Base-by-base conservation (phyloP, 306 rosid genomes). In the Gleditsia sinensis region DNA sequence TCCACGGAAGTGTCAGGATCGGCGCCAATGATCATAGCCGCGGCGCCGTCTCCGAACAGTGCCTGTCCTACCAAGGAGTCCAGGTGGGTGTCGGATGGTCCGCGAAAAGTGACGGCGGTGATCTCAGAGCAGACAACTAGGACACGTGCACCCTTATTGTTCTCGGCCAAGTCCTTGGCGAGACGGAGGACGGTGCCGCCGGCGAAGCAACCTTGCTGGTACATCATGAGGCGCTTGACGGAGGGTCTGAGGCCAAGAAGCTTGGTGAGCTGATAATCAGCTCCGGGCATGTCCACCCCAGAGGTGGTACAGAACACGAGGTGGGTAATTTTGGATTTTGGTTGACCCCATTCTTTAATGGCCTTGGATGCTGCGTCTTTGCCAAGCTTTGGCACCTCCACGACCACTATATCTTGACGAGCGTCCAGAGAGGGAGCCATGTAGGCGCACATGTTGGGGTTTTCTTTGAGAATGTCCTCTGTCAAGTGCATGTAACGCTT, bases 201-300 rank as follows among this genome's bases (percentile, higher is more conserved):
- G 7, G 90, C 93, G 65, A 81, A 88, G 72, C 93, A 88, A 5
- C 93, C 93, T 10, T 83, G 88, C 30, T 88, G 93, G 36, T 88
- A 86, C 88, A 88, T 88, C 93, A 88, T 88, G 68, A 74, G 72
- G 2, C 93, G 84, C 37, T 86, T 88, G 5, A 88, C 88, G 0
- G 90, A 83, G 20, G 93, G 87, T 4, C 83, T 76, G 9, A 88
- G 84, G 14, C 88, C 90, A 11, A 88, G 83, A 7, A 88, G 93
- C 73, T 86, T 88, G 2, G 88, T 72, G 54, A 88, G 84, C 19
- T 86, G 90, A 66, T 82, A 88, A 66, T 88, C 93, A 1, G 88
- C 88, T 0, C 90, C 93, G 2, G 88, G 93, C 93, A 88, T 86
- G 87, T 88, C 93, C 0, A 88, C 88, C 0, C 93, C 88, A 0